Evolutionary conservation across 306 rosid species (phyloP).

Genomic region (Oxytropis ochrocephala): DNA sequence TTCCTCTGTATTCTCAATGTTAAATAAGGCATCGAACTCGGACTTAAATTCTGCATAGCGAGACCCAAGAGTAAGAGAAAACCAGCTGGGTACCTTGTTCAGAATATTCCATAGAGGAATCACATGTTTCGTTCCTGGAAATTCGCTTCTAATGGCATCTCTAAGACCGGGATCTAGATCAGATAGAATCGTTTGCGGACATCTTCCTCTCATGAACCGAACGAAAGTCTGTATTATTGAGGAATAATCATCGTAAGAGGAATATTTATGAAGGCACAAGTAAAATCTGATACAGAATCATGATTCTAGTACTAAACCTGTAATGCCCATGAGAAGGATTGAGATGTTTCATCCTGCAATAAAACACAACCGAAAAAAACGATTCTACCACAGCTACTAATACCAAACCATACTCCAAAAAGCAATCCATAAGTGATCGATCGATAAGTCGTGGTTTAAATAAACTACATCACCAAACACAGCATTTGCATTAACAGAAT

Average conservation of each 20-base stretch:
- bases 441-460: constrained; percentile 64
- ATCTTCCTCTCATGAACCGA: constrained; percentile 84
- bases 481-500: constrained; percentile 54
- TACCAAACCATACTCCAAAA: constrained; percentile 95
- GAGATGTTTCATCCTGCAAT: constrained; percentile 82
- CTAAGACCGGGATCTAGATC: constrained; percentile 77
- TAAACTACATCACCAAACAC: constrained; percentile 80
- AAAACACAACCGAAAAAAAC: constrained; percentile 77
- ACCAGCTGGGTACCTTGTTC: constrained; percentile 74
- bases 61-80: constrained; percentile 65
- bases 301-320: constrained; percentile 62
- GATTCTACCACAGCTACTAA: constrained; percentile 79
- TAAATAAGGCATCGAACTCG: constrained; percentile 59
- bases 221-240: constrained; percentile 62
- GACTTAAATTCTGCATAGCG: constrained; percentile 77
- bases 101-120: constrained; percentile 55
- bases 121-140: constrained; percentile 70
- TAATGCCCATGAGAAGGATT: constrained; percentile 86
- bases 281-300: constrained; percentile 27
- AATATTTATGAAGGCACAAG: constrained; percentile 25
- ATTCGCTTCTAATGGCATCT: constrained; percentile 61
- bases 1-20: constrained; percentile 66
- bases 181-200: constrained; percentile 77
- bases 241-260: constrained; percentile 31
- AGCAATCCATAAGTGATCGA: constrained; percentile 82